A percentile compares a stretch with the other conserved stretches of the same genome.
Conservation (phyloP, 768 basidiomycete genomes). For the Tremella fuciformis region DNA sequence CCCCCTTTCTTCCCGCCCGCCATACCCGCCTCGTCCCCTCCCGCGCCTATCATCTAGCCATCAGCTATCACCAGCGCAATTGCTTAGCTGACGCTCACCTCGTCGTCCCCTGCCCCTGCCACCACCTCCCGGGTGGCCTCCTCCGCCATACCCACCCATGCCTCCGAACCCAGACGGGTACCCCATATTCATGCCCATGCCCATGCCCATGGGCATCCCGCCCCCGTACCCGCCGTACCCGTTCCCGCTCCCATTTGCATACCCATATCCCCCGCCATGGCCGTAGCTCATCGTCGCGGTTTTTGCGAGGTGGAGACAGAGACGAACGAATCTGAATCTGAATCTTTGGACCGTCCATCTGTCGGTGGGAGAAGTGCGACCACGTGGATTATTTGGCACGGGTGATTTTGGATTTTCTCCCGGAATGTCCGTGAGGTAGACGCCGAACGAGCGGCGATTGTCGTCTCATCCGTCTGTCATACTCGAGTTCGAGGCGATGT, state of each 20-base stretch:
- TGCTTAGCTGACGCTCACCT: slow-evolving; percentile 12
- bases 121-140: slow-evolving; percentile 22
- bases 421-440: no score
- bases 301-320: background rate
- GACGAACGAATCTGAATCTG: slow-evolving; percentile 1
- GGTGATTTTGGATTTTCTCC: no score
- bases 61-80: slow-evolving; percentile 13
- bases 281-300: slow-evolving; percentile 1
- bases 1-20: slow-evolving; percentile 18
- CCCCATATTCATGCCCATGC: background rate
- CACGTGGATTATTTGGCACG: no score
- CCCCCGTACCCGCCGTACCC: background rate
- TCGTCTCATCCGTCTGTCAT: background rate
- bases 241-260: background rate
- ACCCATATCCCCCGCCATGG: background rate
- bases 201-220: background rate
- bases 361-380: no score
- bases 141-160: slow-evolving; percentile 20
- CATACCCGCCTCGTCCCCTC: slow-evolving; percentile 23
- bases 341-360: no score
- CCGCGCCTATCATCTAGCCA: slow-evolving; percentile 23
- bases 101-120: slow-evolving; percentile 34
- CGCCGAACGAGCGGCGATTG: no score
- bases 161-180: slow-evolving; percentile 7
- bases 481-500: slow-evolving; percentile 54